phyloP scores from a whole-genome alignment of 1,284 basidiomycete genomes.

The Ustanciosporium gigantosporum region DNA sequence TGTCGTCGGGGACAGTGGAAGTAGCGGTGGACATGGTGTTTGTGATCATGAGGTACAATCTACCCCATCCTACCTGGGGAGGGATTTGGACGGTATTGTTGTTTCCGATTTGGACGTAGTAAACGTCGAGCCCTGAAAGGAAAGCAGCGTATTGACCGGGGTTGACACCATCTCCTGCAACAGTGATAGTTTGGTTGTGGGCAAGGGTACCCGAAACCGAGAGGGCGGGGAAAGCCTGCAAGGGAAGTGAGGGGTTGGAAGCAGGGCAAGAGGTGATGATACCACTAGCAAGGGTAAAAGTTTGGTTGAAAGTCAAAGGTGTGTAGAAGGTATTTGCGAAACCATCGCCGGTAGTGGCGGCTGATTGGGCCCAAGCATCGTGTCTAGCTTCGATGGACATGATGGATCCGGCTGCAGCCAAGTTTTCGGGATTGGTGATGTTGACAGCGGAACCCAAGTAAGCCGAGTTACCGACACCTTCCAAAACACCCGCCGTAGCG shows the following conservation, averaged over 20 bases:
- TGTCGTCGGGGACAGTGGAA: slow-evolving; percentile 62
- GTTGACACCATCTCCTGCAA: slow-evolving; percentile 57
- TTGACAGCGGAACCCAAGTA: slow-evolving; percentile 67
- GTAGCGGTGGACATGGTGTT: too few relatives aligned
- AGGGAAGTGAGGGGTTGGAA: slow-evolving; percentile 64
- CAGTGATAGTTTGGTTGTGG: slow-evolving; percentile 52
- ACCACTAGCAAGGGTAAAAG: slow-evolving; percentile 61
- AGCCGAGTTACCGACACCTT: slow-evolving; percentile 66
- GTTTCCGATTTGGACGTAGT: slow-evolving; percentile 43
- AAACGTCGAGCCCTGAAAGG: slow-evolving; percentile 61
- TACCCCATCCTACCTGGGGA: slow-evolving; percentile 60
- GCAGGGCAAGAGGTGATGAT: slow-evolving; percentile 66
- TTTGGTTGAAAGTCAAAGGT: slow-evolving; percentile 61
- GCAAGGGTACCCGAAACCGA: slow-evolving; percentile 47
- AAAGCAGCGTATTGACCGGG: slow-evolving; percentile 62
- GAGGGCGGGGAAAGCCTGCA: slow-evolving; percentile 63
- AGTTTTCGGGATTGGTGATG: slow-evolving; percentile 59
- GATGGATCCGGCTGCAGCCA: slow-evolving; percentile 47
- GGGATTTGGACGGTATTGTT: slow-evolving; percentile 61
- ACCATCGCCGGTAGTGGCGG: slow-evolving; percentile 37
- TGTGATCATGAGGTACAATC: slow-evolving; percentile 62
- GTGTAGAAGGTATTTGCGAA: slow-evolving; percentile 65
- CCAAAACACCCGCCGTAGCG: slow-evolving; percentile 67
- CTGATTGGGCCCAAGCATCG: slow-evolving; percentile 35
- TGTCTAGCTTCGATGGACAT: slow-evolving; percentile 48